A percentile compares a stretch with the other conserved stretches of the same genome.
Conservation (phyloP, 257 asterid species). For the Solanum raphanifolium region DNA sequence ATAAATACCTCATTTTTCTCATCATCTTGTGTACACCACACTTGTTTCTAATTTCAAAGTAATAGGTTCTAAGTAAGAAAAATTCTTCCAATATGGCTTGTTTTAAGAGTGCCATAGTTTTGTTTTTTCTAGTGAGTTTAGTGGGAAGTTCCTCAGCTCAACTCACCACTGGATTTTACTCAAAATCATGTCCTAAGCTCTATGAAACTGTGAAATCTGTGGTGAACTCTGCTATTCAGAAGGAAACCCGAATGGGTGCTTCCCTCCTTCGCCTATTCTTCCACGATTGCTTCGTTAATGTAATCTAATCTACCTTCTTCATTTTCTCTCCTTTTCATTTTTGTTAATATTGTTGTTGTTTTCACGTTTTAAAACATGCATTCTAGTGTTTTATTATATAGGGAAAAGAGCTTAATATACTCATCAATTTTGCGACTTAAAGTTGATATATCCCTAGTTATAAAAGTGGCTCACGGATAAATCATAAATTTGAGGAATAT, state of each 20-base stretch:
- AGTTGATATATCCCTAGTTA: too few species aligned
- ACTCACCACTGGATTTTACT: conserved; percentile 48
- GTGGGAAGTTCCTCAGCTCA: conserved; percentile 54
- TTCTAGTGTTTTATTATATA: not conserved
- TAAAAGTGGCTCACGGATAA: not conserved
- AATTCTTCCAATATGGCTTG: conserved; percentile 34
- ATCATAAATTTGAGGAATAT: too few species aligned
- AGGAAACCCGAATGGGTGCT: conserved; percentile 85
- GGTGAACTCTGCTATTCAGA: conserved; percentile 45
- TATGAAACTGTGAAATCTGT: conserved; percentile 32
- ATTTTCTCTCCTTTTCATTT: not conserved
- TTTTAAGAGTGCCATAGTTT: conserved; percentile 16
- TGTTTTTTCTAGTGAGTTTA: conserved; percentile 28
- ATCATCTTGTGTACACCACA: conserved; percentile 4
- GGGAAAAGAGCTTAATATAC: too few species aligned
- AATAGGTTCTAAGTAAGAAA: not conserved
- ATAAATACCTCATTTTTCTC: conserved; percentile 18
- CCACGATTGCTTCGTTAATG: conserved; percentile 91
- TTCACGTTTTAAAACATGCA: not conserved
- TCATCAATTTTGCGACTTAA: not conserved
- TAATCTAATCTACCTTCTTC: conserved; percentile 12
- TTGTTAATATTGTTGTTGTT: not conserved
- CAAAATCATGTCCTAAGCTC: conserved; percentile 53
- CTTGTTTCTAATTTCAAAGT: not conserved
- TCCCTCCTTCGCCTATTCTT: conserved; percentile 83